A percentile compares a stretch with the other conserved stretches of the same genome.
Conservation (phyloP, 208 protist genomes). For the Eutreptiella sp. region DNA sequence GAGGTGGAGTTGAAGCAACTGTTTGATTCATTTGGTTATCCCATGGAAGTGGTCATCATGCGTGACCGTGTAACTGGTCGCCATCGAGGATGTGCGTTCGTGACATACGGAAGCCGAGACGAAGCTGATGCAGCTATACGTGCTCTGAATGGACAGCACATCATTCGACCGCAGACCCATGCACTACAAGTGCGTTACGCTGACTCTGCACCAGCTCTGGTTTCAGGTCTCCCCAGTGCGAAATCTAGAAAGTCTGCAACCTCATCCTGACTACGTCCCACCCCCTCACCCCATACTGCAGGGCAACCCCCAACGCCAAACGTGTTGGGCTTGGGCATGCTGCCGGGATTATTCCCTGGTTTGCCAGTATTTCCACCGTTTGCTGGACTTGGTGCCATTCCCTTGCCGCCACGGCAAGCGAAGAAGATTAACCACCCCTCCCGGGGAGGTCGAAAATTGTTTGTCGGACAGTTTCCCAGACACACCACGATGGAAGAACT, state of each 20-base stretch:
- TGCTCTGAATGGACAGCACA: slow-evolving; percentile 17
- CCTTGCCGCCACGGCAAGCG: too few species aligned
- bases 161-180: slow-evolving; percentile 17
- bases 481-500: slow-evolving; percentile 26
- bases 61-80: slow-evolving; percentile 5
- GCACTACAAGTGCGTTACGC: slow-evolving; percentile 30
- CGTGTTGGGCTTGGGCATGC: too few species aligned
- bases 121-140: slow-evolving; percentile 26
- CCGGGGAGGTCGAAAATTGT: slow-evolving; percentile 20
- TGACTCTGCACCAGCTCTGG: too few species aligned
- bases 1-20: slow-evolving; percentile 25
- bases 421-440: too few species aligned
- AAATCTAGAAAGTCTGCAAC: too few species aligned
- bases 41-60: slow-evolving; percentile 28
- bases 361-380: too few species aligned
- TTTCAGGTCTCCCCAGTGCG: too few species aligned
- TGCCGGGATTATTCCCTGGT: too few species aligned
- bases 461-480: slow-evolving; percentile 26
- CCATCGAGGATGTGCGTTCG: slow-evolving; percentile 27
- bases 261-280: too few species aligned
- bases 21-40: slow-evolving; percentile 14
- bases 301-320: too few species aligned
- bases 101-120: slow-evolving; percentile 13
- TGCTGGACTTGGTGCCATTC: too few species aligned
- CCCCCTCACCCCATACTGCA: too few species aligned